phyloP scores from a whole-genome alignment of 257 asterid species.

The Nemophila menziesii region DNA sequence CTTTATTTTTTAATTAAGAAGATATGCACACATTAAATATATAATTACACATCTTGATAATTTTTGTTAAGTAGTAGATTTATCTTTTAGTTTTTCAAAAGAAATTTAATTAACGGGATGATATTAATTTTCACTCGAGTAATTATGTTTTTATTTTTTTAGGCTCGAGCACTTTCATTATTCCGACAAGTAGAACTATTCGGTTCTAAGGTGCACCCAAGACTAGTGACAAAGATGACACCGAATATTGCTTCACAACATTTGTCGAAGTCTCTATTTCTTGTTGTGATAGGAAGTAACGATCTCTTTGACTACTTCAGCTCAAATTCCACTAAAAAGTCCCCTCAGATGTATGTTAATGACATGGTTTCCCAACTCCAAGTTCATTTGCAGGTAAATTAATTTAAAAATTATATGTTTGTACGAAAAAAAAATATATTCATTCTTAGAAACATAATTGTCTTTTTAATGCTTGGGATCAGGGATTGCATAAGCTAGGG shows the following conservation, averaged over 20 bases:
- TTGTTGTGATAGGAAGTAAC: conserved; percentile 67
- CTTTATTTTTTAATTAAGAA: no score
- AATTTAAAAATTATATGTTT: not conserved
- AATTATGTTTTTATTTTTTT: not conserved
- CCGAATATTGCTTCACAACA: conserved; percentile 25
- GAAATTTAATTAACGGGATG: no score
- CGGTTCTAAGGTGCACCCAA: conserved; percentile 21
- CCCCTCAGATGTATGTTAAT: conserved; percentile 45
- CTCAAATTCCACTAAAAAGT: conserved; percentile 8
- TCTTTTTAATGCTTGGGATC: not conserved
- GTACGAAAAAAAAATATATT: no score
- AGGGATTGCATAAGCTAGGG: conserved; percentile 48
- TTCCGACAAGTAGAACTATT: conserved; percentile 40
- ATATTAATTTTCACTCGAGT: no score
- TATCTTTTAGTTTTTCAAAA: no score
- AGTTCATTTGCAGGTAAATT: conserved; percentile 38
- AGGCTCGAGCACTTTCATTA: conserved; percentile 33
- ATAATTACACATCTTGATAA: no score
- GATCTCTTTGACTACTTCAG: conserved; percentile 46
- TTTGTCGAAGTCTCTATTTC: conserved; percentile 45
- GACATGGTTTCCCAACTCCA: conserved; percentile 52
- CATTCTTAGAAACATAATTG: not conserved
- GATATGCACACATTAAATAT: no score
- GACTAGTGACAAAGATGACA: conserved; percentile 31
- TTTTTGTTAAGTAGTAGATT: no score